These are phyloP conservation scores for Dunaliella sp. DNA, from an alignment of 139 green algal species.

Conservation along the genomic window DNA sequence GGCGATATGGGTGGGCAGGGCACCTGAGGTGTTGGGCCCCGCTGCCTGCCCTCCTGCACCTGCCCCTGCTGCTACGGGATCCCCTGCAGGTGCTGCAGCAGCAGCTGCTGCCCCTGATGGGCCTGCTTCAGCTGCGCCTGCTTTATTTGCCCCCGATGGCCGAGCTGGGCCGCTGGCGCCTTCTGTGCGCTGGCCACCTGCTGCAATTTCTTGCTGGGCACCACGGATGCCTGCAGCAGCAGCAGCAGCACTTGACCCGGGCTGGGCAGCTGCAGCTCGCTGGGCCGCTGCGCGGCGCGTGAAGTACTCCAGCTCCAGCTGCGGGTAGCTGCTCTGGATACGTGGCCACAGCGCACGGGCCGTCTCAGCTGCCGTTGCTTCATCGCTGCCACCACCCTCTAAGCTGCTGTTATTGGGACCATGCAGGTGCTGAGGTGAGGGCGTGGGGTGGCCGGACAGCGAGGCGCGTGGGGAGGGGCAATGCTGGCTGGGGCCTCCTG, in stretches of 20 bases:
- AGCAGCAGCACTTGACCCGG: not conserved
- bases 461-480: not conserved
- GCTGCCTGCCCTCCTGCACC: not conserved
- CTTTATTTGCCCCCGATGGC: not conserved
- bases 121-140: not conserved
- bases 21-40: no score
- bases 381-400: not conserved
- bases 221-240: no score
- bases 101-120: not conserved
- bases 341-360: not conserved
- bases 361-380: not conserved
- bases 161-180: no score
- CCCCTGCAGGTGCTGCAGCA: slow-evolving; percentile 8
- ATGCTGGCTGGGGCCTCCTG: no score
- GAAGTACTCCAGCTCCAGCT: not conserved
- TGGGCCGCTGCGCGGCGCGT: not conserved
- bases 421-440: not conserved
- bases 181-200: no score
- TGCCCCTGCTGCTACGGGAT: not conserved
- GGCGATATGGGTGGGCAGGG: not conserved
- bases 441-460: not conserved
- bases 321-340: not conserved
- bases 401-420: not conserved
- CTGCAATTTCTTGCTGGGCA: no score
- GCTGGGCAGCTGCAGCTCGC: not conserved